These are phyloP conservation scores for Diaporthe sp. DNA, from an alignment of 2,329 filamentous ascomycete genomes.

Conservation along the genomic window DNA sequence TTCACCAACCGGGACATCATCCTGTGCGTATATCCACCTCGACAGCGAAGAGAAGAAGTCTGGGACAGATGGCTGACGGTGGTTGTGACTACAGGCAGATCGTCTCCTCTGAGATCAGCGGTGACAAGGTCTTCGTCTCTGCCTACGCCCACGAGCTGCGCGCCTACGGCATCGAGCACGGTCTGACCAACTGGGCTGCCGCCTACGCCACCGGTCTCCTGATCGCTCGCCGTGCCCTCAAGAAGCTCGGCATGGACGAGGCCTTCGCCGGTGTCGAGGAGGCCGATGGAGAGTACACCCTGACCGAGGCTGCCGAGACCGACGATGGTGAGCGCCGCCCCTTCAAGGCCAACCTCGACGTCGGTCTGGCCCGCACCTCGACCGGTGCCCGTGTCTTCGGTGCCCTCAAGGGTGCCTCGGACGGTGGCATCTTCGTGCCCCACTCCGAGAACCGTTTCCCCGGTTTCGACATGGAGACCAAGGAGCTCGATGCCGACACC, in stretches of 20 bases:
- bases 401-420: conserved; percentile 99
- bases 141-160: conserved; percentile 98
- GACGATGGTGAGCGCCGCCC: conserved; percentile 94
- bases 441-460: conserved; percentile 99
- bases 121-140: conserved; percentile 94
- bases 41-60: background rate
- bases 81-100: conserved; percentile 87
- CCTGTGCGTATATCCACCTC: conserved; percentile 30
- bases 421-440: conserved; percentile 95
- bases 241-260: conserved; percentile 96
- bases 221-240: conserved; percentile 94
- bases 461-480: conserved; percentile 94
- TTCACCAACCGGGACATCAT: conserved; percentile 93
- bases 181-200: conserved; percentile 99
- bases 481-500: conserved; percentile 97
- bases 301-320: conserved; percentile 93
- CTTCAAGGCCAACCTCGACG: conserved; percentile 99
- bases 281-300: conserved; percentile 92
- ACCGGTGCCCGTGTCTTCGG: conserved; percentile 99
- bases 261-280: conserved; percentile 96
- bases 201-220: conserved; percentile 97
- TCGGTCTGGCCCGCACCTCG: conserved; percentile 96
- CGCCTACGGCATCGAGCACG: conserved; percentile 97
- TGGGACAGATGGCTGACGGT: conserved; percentile 14
- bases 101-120: conserved; percentile 93